Evolutionary conservation across 805 yeast species (phyloP), one percentile per base, ranked within the genome.

Genomic region (Candida pini): DNA sequence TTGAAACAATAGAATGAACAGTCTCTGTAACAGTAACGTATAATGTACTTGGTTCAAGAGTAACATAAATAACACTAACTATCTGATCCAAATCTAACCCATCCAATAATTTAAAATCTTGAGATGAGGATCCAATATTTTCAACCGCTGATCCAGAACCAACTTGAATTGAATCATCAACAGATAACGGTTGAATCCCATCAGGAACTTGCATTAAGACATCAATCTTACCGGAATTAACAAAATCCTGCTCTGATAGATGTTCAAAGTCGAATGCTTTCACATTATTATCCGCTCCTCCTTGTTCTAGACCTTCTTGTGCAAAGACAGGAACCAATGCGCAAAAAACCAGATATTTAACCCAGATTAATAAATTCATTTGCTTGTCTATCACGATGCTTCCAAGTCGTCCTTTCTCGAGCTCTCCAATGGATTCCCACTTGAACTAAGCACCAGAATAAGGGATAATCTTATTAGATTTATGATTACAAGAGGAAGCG

Each of bases 21-120:
- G 58, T 51, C 26, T 41, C 39, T 2, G 58, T 54, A 25, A 52
- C 47, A 1, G 58, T 53, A 17, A 51, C 39, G 31, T 28, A 45
- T 22, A 54, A 45, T 1, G 57, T 53, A 2, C 41, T 31, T 21
- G 56, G 53, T 4, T 41, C 44, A 12, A 48, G 28, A 2, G 60
- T 53, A 18, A 51, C 41, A 42, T 50, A 53, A 10, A 55, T 47
- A 18, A 45, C 50, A 27, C 45, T 50, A 21, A 47, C 48, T 13
- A 41, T 31, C 27, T 46, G 47, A 32, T 46, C 48, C 8, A 45
- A 40, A 28, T 45, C 41, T 27, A 45, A 36, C 3, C 43, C 45
- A 15, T 36, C 44, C 6, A 37, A 33, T 3, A 39, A 38, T 36
- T 36, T 40, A 18, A 21, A 30, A 4, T 22, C 4, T 22, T 22